Percentiles rank a stretch among this genome's conserved stretches.
Evolutionary conservation across 2,329 filamentous ascomycete species (phyloP).

Genomic region (Penicillium corylophilum): DNA sequence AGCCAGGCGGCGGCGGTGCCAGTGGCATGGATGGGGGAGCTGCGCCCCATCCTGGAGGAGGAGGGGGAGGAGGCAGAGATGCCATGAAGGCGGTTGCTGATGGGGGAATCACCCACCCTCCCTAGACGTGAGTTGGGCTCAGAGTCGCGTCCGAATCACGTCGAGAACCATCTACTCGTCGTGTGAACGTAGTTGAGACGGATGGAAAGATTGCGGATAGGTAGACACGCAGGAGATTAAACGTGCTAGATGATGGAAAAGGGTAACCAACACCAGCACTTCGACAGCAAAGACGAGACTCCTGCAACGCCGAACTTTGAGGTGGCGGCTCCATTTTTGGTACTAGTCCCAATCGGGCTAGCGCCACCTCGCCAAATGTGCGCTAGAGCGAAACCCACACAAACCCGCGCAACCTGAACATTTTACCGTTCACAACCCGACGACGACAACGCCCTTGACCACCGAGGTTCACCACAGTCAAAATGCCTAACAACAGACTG

Average conservation of each 20-base stretch:
- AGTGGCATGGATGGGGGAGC: conserved; percentile 53
- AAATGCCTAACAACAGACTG: conserved; percentile 55
- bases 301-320: conserved; percentile 31
- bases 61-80: conserved; percentile 63
- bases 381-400: conserved; percentile 44
- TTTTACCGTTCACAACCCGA: conserved; percentile 39
- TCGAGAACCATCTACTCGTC: conserved; percentile 23
- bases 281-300: conserved; percentile 26
- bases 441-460: conserved; percentile 47
- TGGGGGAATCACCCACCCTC: conserved; percentile 25
- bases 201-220: neutral
- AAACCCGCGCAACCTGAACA: conserved; percentile 42
- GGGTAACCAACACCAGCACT: conserved; percentile 13
- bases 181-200: neutral
- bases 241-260: conserved; percentile 14
- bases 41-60: conserved; percentile 65
- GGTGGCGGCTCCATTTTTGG: conserved; percentile 35
- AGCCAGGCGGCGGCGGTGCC: conserved; percentile 81
- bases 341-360: conserved; percentile 41
- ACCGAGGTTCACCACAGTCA: conserved; percentile 48
- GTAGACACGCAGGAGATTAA: neutral
- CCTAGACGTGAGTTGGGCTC: conserved; percentile 26
- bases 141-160: conserved; percentile 38
- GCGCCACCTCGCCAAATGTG: conserved; percentile 42
- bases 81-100: conserved; percentile 50